Evolutionary conservation across 805 yeast species (phyloP), one percentile per base, ranked within the genome.

Genomic region (Candida verbasci): DNA sequence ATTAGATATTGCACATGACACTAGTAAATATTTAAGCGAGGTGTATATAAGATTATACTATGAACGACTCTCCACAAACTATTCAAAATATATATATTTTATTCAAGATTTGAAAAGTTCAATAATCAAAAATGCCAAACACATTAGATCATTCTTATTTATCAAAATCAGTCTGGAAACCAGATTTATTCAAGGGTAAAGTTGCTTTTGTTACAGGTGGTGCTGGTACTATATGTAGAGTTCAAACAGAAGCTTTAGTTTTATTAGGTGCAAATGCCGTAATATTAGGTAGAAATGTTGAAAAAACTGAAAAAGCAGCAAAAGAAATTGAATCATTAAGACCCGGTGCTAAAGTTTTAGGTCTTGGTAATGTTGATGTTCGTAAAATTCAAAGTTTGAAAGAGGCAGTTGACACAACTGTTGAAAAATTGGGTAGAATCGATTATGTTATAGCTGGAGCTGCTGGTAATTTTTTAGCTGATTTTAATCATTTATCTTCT

Each of bases 191-290:
- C 65, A 70, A 78, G 40, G 94, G 84, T 10, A 88, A 88, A 56
- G 96, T 86, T 2, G 93, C 79, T 4, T 84, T 89, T 47, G 86
- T 87, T 35, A 91, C 97, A 1, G 97, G 97, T 5, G 97, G 97
- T 10, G 93, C 97, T 2, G 97, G 97, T 9, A 79, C 95, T n/a
- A 89, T 91, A 38, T 89, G 97, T 58, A 68, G 93, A 32, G 91
- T 84, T 5, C 97, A 89, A 58, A 76, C 84, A 0, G 95, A 86
- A 55, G 95, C 95, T 0, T 45, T 91, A 61, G 82, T 87, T 3
- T 61, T 76, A 12, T 64, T 91, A 9, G 97, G 97, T 4, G 93
- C 96, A 37, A 70, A 86, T 51, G 95, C 94, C 11, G 85, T 85
- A 4, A 82, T 91, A 29, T 58, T 91, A 20, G 96, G 97, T 3